phyloP scores from a whole-genome alignment of 306 rosid genomes.

The Trifolium repens region DNA sequence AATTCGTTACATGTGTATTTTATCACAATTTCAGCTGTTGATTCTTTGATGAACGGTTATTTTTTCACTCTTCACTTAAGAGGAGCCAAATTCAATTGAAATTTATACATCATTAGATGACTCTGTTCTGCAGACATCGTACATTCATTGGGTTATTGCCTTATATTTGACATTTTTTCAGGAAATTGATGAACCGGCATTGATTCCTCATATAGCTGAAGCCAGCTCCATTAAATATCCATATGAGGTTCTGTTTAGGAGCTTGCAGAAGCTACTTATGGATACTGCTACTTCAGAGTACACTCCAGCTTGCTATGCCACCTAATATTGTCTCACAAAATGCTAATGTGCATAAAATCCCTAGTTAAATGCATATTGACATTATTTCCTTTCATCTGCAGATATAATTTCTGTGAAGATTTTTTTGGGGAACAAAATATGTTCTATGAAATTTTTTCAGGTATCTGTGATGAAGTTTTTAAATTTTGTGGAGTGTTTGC shows the following conservation, averaged over 20 bases:
- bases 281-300: conserved; percentile 96
- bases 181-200: conserved; percentile 90
- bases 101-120: not conserved
- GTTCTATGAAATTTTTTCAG: conserved; percentile 78
- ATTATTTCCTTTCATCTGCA: conserved; percentile 48
- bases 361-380: conserved; percentile 32
- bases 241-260: conserved; percentile 86
- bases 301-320: conserved; percentile 44
- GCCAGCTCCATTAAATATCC: conserved; percentile 85
- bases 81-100: conserved; percentile 16
- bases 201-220: conserved; percentile 93
- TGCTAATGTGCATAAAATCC: conserved; percentile 13
- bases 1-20: not conserved
- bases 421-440: conserved; percentile 78
- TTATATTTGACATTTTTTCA: conserved; percentile 42
- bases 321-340: conserved; percentile 33
- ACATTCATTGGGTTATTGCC: conserved; percentile 5
- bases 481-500: conserved; percentile 15
- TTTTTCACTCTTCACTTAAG: not conserved
- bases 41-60: not conserved
- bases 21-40: not conserved
- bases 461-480: conserved; percentile 47
- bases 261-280: conserved; percentile 91
- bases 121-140: conserved; percentile 21
- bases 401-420: conserved; percentile 83